Evolutionary conservation across 495 filamentous ascomycete genomes (phyloP).

Genomic region (Daldinia caldariorum): DNA sequence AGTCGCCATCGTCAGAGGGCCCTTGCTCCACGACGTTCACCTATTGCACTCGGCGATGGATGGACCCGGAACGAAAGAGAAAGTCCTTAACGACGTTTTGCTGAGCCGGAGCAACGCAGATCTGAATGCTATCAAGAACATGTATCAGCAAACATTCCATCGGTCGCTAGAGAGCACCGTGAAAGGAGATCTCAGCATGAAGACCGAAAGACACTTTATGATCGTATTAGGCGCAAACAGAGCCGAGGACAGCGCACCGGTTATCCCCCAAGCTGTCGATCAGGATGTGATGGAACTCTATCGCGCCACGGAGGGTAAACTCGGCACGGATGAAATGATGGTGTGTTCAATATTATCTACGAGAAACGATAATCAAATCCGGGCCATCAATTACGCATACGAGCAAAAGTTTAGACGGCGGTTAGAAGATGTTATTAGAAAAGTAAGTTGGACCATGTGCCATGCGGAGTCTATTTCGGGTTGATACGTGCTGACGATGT

Average conservation of each 20-base stretch:
- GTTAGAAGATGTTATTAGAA: constrained; percentile 76
- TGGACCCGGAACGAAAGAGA: constrained; percentile 86
- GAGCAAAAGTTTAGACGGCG: constrained; percentile 68
- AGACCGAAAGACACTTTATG: constrained; percentile 83
- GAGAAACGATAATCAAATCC: constrained; percentile 79
- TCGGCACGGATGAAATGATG: constrained; percentile 77
- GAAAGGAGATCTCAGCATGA: constrained; percentile 79
- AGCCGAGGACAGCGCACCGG: constrained; percentile 77
- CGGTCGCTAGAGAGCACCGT: constrained; percentile 72
- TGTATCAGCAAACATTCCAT: constrained; percentile 73
- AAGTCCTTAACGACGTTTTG: constrained; percentile 84
- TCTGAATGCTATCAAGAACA: constrained; percentile 78
- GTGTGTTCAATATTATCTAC: constrained; percentile 79
- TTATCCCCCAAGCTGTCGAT: constrained; percentile 75
- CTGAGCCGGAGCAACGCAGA: constrained; percentile 86
- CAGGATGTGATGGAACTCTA: constrained; percentile 77
- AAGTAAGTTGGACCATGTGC: constrained; percentile 55
- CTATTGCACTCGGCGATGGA: constrained; percentile 72
- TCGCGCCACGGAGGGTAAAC: constrained; percentile 72
- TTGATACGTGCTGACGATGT: constrained; percentile 7
- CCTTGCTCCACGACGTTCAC: constrained; percentile 74
- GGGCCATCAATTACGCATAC: constrained; percentile 80
- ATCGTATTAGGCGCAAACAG: constrained; percentile 76
- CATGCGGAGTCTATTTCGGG: not conserved
- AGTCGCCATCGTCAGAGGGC: constrained; percentile 77